phyloP scores from a whole-genome alignment of 805 yeast genomes.

The Candida ortonii region DNA sequence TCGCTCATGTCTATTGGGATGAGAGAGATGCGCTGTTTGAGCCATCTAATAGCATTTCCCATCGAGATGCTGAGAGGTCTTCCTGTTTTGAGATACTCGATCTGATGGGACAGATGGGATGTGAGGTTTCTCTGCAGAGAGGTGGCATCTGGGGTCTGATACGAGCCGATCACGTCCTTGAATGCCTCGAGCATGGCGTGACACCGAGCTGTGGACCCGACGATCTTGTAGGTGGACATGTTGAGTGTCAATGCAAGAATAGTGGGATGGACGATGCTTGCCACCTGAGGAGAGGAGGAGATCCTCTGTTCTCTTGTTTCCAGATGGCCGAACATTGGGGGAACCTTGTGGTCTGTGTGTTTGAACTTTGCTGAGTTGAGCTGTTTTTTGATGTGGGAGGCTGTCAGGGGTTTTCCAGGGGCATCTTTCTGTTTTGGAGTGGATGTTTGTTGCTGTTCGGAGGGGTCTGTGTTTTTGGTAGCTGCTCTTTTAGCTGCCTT shows the following conservation, averaged over 20 bases:
- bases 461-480: slow-evolving; percentile 53
- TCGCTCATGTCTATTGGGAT: slow-evolving; percentile 73
- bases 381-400: slow-evolving; percentile 52
- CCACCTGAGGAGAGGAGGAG: slow-evolving; percentile 53
- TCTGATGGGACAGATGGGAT: slow-evolving; percentile 83
- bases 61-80: slow-evolving; percentile 89
- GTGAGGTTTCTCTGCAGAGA: slow-evolving; percentile 86
- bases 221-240: slow-evolving; percentile 77
- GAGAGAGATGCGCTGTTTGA: slow-evolving; percentile 86
- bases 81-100: slow-evolving; percentile 85
- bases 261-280: slow-evolving; percentile 81
- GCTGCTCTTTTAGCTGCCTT: slow-evolving; percentile 94
- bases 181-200: slow-evolving; percentile 82
- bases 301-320: slow-evolving; percentile 77
- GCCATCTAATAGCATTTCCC: slow-evolving; percentile 98
- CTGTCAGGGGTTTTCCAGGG: slow-evolving; percentile 42
- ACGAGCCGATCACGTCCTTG: slow-evolving; percentile 73
- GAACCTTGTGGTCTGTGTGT: slow-evolving; percentile 45
- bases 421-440: slow-evolving; percentile 13
- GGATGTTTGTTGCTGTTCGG: slow-evolving; percentile 35
- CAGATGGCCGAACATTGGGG: slow-evolving; percentile 72
- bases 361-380: slow-evolving; percentile 49
- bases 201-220: slow-evolving; percentile 88
- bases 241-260: slow-evolving; percentile 75
- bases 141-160: slow-evolving; percentile 80